phyloP scores from a whole-genome alignment of 1,284 basidiomycete species.

The Cerioporus squamosus region DNA sequence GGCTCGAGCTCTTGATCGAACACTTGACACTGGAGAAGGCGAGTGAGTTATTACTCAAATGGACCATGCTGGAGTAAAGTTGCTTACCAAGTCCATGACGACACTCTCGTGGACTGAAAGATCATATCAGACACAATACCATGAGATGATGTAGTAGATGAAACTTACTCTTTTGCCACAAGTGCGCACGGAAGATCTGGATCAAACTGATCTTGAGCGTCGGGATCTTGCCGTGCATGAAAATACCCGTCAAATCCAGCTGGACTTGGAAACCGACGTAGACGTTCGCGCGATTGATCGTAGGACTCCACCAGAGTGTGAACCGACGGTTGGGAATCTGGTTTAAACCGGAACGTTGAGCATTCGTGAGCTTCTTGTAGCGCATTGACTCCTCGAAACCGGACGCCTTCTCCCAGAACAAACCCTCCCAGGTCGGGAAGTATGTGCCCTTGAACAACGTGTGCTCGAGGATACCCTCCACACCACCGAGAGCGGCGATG shows the following conservation, averaged over 20 bases:
- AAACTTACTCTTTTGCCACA: constrained; percentile 95
- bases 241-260: constrained; percentile 93
- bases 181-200: constrained; percentile 99
- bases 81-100: constrained; percentile 91
- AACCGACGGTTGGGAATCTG: constrained; percentile 99
- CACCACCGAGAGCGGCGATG: constrained; percentile 97
- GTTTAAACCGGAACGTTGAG: constrained; percentile 94
- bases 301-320: constrained; percentile 99
- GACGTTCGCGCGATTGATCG: constrained; percentile 97
- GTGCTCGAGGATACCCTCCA: constrained; percentile 97
- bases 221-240: constrained; percentile 98
- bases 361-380: constrained; percentile 95
- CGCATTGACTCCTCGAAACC: constrained; percentile 98
- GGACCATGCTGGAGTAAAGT: neutral
- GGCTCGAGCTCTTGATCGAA: constrained; percentile 99
- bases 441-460: constrained; percentile 98
- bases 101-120: constrained; percentile 82
- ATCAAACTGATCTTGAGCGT: constrained; percentile 98
- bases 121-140: constrained; percentile 1
- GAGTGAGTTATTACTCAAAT: neutral
- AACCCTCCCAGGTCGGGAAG: constrained; percentile 91
- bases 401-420: constrained; percentile 97
- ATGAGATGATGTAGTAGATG: constrained; percentile 5
- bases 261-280: constrained; percentile 99
- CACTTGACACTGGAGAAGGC: constrained; percentile 79